phyloP scores from a whole-genome alignment of 805 yeast genomes.

The Candida tallmaniae region DNA sequence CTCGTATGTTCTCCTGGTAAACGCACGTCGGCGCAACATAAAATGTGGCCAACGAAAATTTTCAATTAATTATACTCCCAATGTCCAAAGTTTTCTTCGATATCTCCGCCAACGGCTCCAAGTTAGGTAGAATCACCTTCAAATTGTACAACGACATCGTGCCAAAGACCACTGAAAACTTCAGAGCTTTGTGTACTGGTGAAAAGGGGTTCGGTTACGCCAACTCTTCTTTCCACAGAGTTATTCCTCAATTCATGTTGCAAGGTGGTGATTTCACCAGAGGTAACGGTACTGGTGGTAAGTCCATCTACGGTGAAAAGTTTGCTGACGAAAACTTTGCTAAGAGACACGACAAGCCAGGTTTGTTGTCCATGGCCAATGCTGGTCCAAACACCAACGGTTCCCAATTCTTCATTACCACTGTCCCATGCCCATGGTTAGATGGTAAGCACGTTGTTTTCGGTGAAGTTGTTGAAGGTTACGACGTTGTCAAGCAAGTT shows the following conservation, averaged over 20 bases:
- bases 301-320: slow-evolving; percentile 72
- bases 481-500: slow-evolving; percentile 52
- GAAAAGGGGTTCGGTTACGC: slow-evolving; percentile 93
- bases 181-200: slow-evolving; percentile 81
- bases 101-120: slow-evolving; percentile 70
- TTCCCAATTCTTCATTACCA: slow-evolving; percentile 85
- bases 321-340: slow-evolving; percentile 65
- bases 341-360: slow-evolving; percentile 73
- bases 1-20: too few species aligned
- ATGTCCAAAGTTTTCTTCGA: slow-evolving; percentile 76
- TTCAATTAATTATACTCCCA: background rate
- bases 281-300: slow-evolving; percentile 93
- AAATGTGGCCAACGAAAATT: background rate
- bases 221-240: slow-evolving; percentile 90
- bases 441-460: slow-evolving; percentile 77
- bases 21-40: too few species aligned
- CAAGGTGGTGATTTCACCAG: slow-evolving; percentile 63
- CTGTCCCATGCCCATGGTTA: slow-evolving; percentile 73
- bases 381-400: slow-evolving; percentile 93
- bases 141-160: slow-evolving; percentile 51
- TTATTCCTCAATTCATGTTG: slow-evolving; percentile 93
- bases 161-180: slow-evolving; percentile 79
- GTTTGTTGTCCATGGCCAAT: slow-evolving; percentile 87
- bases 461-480: slow-evolving; percentile 70
- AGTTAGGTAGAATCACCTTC: slow-evolving; percentile 79